Conservation (phyloP, 192 early-diverging fungal species). For the Rhizophagus sp. region DNA sequence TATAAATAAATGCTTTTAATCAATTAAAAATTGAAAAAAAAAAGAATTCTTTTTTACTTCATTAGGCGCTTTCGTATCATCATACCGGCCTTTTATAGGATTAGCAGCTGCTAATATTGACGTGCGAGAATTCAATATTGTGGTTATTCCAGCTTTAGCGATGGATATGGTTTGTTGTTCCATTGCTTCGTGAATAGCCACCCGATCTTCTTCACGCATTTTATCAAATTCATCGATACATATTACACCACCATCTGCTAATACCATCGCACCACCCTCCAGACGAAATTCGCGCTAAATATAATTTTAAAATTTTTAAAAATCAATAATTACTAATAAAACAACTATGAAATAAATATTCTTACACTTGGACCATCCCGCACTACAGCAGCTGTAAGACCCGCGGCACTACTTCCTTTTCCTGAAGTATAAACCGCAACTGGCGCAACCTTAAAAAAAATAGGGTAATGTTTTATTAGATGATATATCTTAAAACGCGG, state of each 20-base stretch:
- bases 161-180: slow-evolving; percentile 99
- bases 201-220: slow-evolving; percentile 99
- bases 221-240: slow-evolving; percentile 99
- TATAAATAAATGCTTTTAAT: not conserved
- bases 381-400: slow-evolving; percentile 97
- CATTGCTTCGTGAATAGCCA: slow-evolving; percentile 99
- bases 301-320: too few relatives aligned
- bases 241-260: slow-evolving; percentile 98
- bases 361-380: slow-evolving; percentile 83
- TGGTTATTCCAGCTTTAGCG: slow-evolving; percentile 99
- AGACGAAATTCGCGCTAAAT: slow-evolving; percentile 91
- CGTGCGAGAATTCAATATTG: slow-evolving; percentile 95
- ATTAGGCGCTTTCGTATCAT: slow-evolving; percentile 96
- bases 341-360: not conserved
- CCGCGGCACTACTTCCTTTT: slow-evolving; percentile 97
- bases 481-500: not conserved
- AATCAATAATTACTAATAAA: too few relatives aligned
- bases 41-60: slow-evolving; percentile 56
- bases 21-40: not conserved
- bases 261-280: slow-evolving; percentile 99
- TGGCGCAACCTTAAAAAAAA: slow-evolving; percentile 68
- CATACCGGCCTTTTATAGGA: slow-evolving; percentile 97
- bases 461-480: not conserved
- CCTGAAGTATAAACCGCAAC: slow-evolving; percentile 99
- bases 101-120: slow-evolving; percentile 98